Evolutionary conservation across 164 flowering plant genomes (phyloP).

Genomic region (Tetrastigma voinierianum): DNA sequence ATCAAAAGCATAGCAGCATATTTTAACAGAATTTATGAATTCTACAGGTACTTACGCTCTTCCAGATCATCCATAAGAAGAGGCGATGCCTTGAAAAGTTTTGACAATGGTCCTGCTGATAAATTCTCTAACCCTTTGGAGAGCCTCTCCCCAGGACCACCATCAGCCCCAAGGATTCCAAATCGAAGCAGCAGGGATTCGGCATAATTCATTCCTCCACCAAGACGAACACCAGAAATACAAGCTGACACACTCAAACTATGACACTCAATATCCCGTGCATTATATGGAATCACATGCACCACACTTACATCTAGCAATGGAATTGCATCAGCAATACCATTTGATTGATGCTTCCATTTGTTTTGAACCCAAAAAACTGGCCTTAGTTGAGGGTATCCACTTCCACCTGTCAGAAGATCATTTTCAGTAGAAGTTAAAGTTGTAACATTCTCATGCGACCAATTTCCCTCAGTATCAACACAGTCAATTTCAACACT

Average conservation of each 20-base stretch:
- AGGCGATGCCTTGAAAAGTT: constrained; percentile 68
- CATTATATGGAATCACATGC: constrained; percentile 76
- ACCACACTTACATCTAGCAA: constrained; percentile 66
- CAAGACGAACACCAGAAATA: constrained; percentile 85
- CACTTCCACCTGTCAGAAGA: constrained; percentile 36
- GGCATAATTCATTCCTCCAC: constrained; percentile 94
- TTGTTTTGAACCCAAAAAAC: constrained; percentile 83
- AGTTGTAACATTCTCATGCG: constrained; percentile 28
- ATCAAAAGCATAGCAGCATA: background rate
- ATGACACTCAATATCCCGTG: constrained; percentile 65
- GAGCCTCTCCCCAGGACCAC: constrained; percentile 90
- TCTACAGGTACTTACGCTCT: constrained; percentile 44
- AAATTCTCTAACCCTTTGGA: constrained; percentile 76
- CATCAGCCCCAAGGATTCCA: constrained; percentile 93
- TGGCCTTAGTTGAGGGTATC: constrained; percentile 59
- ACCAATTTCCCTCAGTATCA: constrained; percentile 44
- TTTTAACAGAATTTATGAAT: background rate
- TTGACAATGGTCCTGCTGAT: constrained; percentile 75
- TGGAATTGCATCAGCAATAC: constrained; percentile 30
- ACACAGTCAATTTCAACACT: constrained; percentile 77
- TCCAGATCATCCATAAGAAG: constrained; percentile 31
- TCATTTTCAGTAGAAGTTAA: constrained; percentile 30
- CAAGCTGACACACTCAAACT: constrained; percentile 74
- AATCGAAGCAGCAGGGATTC: constrained; percentile 90
- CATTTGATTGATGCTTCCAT: constrained; percentile 26